These are phyloP conservation scores for Krasilnikovozyma curviuscula DNA, from an alignment of 768 basidiomycete species.

Conservation along the genomic window DNA sequence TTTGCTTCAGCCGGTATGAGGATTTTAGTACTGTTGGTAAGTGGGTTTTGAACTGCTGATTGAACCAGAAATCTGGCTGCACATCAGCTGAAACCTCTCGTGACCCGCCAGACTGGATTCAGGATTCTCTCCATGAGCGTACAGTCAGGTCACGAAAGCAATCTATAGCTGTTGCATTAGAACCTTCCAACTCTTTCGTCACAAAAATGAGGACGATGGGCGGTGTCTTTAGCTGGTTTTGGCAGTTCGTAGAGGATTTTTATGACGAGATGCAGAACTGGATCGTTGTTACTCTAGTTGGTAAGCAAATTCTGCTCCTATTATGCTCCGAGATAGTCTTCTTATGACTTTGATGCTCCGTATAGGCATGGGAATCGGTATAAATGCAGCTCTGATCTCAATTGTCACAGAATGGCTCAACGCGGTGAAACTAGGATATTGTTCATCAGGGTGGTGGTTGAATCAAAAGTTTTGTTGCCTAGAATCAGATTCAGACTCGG, in stretches of 20 bases:
- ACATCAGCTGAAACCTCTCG: too few relatives aligned
- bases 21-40: conserved; percentile 87
- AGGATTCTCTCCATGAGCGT: conserved; percentile 78
- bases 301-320: conserved; percentile 33
- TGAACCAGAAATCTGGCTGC: neutral
- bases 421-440: conserved; percentile 94
- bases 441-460: conserved; percentile 78
- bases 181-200: conserved; percentile 30
- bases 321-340: neutral
- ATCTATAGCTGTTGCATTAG: conserved; percentile 34
- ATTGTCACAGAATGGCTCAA: conserved; percentile 94
- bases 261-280: conserved; percentile 65
- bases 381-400: conserved; percentile 85
- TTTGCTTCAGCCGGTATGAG: conserved; percentile 53
- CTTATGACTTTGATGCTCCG: neutral
- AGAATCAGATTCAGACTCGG: conserved; percentile 62
- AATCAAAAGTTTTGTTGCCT: conserved; percentile 97
- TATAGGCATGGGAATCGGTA: conserved; percentile 69
- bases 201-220: conserved; percentile 18
- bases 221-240: conserved; percentile 30
- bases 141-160: conserved; percentile 38
- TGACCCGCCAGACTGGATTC: conserved; percentile 63
- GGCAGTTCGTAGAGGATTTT: conserved; percentile 40
- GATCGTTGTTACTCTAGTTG: conserved; percentile 77
- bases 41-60: conserved; percentile 12